Base-by-base conservation (phyloP, 2,329 filamentous ascomycete species). In the Fusarium humuli region DNA sequence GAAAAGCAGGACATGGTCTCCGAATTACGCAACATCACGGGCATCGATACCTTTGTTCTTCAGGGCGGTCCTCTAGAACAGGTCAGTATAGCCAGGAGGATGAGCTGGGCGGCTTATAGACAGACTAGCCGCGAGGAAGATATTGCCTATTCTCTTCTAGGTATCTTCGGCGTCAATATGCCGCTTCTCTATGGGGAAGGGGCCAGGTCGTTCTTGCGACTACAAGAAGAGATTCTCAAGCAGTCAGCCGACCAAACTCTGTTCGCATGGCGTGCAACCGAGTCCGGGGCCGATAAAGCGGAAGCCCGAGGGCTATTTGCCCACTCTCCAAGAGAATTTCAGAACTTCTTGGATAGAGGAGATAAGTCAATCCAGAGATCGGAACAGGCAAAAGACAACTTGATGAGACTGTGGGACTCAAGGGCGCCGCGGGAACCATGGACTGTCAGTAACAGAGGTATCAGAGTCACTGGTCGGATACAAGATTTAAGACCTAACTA, bases 131-230 rank as follows among this genome's bases (percentile, higher is more conserved):
- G 80, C 8, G 56, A 75, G 32, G 75, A 80, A 29, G 79, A 81
- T 58, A 63, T 72, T 23, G 79, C 79, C 0, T 81, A 81, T 56
- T 78, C 74, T 22, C 52, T 81, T 16, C 61, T 81, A 18, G 80
- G 79, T 3, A 65, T 81, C 1, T 81, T 79, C 16, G 72, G 67
- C 29, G 72, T 81, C 3, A 77, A 77, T n/a, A 81, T 81, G 77
- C 76, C 78, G 6, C 66, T 81, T 14, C 63, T 80, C 0, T 81
- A 80, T 13, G 80, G 79, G 6, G 79, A 81, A 32, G 78, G 79
- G 9, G 44, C 18, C 20, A 75, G 69, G 30, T 78, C 79, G 4
- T 81, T 79, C 46, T 53, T 73, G 8, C 71, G 79, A 23, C 64
- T 81, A 2, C 78, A 81, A 57, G 72, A 80, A 49, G 78, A 80